Evolutionary conservation across 805 yeast genomes (phyloP).

Genomic region (Saccharomycopsis fibuligera): DNA sequence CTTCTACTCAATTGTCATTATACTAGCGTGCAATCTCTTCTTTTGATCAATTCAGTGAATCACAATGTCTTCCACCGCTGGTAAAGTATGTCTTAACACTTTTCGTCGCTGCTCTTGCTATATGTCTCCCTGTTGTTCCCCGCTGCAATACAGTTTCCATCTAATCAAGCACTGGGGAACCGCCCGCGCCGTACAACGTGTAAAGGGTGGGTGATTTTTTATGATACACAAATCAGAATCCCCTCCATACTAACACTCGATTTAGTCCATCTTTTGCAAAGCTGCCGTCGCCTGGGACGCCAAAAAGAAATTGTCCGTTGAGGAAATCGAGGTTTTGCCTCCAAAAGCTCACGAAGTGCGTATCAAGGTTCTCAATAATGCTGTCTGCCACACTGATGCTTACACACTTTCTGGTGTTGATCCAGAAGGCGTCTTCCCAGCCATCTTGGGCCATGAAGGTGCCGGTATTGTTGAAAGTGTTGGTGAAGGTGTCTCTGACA

Average conservation of each 20-base stretch:
- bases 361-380: constrained; percentile 78
- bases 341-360: constrained; percentile 98
- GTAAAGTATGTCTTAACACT: constrained; percentile 7
- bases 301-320: constrained; percentile 72
- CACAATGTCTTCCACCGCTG: constrained; percentile 10
- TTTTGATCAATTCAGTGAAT: too few species aligned
- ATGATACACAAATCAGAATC: too few species aligned
- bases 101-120: neutral
- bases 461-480: constrained; percentile 94
- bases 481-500: constrained; percentile 89
- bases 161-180: too few species aligned
- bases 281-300: constrained; percentile 99
- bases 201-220: too few species aligned
- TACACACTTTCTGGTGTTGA: constrained; percentile 91
- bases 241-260: neutral
- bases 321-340: constrained; percentile 83
- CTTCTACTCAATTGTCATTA: too few species aligned
- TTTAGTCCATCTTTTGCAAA: constrained; percentile 41
- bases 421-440: constrained; percentile 95
- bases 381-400: constrained; percentile 98
- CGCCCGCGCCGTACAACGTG: too few species aligned
- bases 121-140: too few species aligned
- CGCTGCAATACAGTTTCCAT: too few species aligned
- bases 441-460: constrained; percentile 94
- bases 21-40: too few species aligned